A percentile compares a stretch with the other conserved stretches of the same genome.
Evolutionary conservation across 2,329 filamentous ascomycete species (phyloP).

Genomic region (Phialocephala subalpina): DNA sequence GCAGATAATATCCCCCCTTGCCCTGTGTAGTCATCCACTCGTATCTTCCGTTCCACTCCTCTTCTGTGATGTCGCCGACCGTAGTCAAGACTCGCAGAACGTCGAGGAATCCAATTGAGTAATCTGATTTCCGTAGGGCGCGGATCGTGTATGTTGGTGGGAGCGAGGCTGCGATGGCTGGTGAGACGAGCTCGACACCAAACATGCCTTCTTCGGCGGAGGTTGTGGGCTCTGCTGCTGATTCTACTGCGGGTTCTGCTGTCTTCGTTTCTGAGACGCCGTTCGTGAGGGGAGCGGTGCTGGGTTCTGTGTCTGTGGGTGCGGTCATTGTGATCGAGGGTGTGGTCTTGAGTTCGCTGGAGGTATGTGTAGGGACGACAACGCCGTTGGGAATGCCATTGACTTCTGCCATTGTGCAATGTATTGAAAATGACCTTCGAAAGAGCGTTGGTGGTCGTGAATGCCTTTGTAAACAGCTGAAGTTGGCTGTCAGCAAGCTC

Average conservation of each 20-base stretch:
- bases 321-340: slow-evolving; percentile 22
- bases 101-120: slow-evolving; percentile 83
- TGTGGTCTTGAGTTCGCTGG: slow-evolving; percentile 10
- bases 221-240: not conserved
- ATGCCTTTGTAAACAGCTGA: slow-evolving; percentile 21
- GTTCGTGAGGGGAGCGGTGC: not conserved
- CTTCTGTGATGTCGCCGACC: slow-evolving; percentile 83
- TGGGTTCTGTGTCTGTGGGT: not conserved
- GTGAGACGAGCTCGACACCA: slow-evolving; percentile 62
- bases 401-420: slow-evolving; percentile 10
- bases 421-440: not conserved
- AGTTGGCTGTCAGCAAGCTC: slow-evolving; percentile 18
- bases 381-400: not conserved
- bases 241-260: not conserved
- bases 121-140: slow-evolving; percentile 81
- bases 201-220: slow-evolving; percentile 4
- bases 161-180: slow-evolving; percentile 73
- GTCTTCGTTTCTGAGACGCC: not conserved
- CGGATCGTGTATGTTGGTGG: slow-evolving; percentile 86
- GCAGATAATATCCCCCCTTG: slow-evolving; percentile 80
- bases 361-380: not conserved
- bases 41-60: slow-evolving; percentile 80
- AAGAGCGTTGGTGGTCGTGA: not conserved
- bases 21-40: slow-evolving; percentile 75
- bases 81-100: slow-evolving; percentile 91